Base-by-base conservation (phyloP, 768 basidiomycete species). In the Suillus decipiens region DNA sequence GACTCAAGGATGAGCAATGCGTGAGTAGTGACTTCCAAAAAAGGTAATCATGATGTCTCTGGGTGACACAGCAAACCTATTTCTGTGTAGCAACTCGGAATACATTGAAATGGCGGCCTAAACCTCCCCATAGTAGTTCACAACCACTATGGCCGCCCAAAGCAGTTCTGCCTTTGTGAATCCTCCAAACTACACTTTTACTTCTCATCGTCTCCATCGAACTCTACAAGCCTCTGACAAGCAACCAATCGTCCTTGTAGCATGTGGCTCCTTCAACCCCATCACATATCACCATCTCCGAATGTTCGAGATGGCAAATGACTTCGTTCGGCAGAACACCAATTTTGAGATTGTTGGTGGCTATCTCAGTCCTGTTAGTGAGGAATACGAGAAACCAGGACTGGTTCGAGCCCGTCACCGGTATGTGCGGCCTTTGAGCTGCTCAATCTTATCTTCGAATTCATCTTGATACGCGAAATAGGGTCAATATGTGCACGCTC, bases 221-320 rank as follows among this genome's bases (percentile, higher is more conserved):
- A 79, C 78, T 58, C 84, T 91, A 48, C 84, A 81, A 24, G 84
- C 90, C 71, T 72, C 86, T 9, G 78, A 76, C 24, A 93, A 90
- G 77, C 88, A 89, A 9, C 96, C 95, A n/a, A 79, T 97, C 68
- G 92, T 95, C 61, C 88, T 97, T 66, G 94, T 99, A 64, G 97
- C 95, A 53, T 99, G 97, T 72, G 97, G 96, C 34, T 96, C 94
- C 61, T 98, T 98, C 86, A 96, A 93, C 70, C 96, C 96, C 12
- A 91, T 97, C 66, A 97, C 96, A n/a, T 96, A 95, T 72, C 90
- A 96, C 59, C 95, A 97, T 72, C 86, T 98, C 65, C 92, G 97
- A 68, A 98, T 99, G 95, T 99, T 99, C 77, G 97, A 99, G 75
- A 99, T 99, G 97, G 97, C 96, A 61, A 92, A 90, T 78, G 97